Evolutionary conservation across 768 basidiomycete species (phyloP).

Genomic region (Lentinus tigrinus): DNA sequence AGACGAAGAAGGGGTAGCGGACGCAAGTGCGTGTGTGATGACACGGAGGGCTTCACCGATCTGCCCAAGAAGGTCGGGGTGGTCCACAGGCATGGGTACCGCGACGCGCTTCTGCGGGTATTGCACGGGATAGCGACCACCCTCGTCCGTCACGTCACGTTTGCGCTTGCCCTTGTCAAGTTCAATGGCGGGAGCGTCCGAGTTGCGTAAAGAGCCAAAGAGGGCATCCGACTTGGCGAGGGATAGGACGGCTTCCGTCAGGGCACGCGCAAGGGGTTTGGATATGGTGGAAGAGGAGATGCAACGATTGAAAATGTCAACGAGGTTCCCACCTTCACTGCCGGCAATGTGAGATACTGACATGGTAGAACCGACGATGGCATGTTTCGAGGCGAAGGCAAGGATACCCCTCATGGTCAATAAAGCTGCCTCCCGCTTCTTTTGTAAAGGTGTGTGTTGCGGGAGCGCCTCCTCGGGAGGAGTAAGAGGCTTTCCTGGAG

Average conservation of each 20-base stretch:
- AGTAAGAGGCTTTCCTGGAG: background rate
- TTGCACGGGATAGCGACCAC: slow-evolving; percentile 6
- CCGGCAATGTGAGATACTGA: slow-evolving; percentile 49
- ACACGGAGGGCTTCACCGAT: slow-evolving; percentile 59
- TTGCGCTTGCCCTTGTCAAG: slow-evolving; percentile 77
- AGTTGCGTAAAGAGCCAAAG: slow-evolving; percentile 64
- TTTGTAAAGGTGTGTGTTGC: slow-evolving; percentile 16
- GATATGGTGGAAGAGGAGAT: slow-evolving; percentile 47
- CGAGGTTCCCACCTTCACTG: slow-evolving; percentile 46
- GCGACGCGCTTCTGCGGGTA: slow-evolving; percentile 35
- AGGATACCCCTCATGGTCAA: slow-evolving; percentile 65
- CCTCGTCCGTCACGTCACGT: slow-evolving; percentile 52
- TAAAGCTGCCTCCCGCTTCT: slow-evolving; percentile 59
- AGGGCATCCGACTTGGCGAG: slow-evolving; percentile 65
- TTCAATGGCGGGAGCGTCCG: slow-evolving; percentile 59
- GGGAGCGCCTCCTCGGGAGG: slow-evolving; percentile 16
- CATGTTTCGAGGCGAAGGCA: slow-evolving; percentile 52
- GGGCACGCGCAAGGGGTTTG: slow-evolving; percentile 50
- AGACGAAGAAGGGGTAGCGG: slow-evolving; percentile 30
- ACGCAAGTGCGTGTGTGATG: slow-evolving; percentile 48
- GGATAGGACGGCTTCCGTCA: slow-evolving; percentile 62
- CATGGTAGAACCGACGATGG: slow-evolving; percentile 54
- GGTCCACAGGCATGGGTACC: slow-evolving; percentile 19
- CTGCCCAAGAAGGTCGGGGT: slow-evolving; percentile 47
- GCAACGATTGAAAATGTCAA: slow-evolving; percentile 54